These are phyloP conservation scores for Podaxis mareebaensis DNA, from an alignment of 768 basidiomycete species.

Conservation along the genomic window DNA sequence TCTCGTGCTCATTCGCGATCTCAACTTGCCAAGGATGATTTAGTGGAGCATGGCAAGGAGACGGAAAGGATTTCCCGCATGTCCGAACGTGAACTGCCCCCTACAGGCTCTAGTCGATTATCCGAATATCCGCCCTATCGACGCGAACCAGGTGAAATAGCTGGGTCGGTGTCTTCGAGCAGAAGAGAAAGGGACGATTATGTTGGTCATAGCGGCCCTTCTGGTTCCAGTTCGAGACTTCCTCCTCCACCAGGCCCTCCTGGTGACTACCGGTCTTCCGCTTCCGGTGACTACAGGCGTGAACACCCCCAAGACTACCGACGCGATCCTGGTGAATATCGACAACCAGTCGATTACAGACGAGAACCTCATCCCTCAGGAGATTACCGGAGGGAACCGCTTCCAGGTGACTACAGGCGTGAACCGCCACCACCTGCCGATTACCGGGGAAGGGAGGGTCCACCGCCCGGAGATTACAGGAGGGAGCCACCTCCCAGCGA, in stretches of 20 bases:
- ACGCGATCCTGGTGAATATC: neutral
- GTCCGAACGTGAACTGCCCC: slow-evolving; percentile 11
- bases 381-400: neutral
- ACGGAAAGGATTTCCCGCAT: slow-evolving; percentile 10
- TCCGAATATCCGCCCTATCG: slow-evolving; percentile 13
- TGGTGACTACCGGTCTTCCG: slow-evolving; percentile 7
- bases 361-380: neutral
- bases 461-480: slow-evolving; percentile 1
- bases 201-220: neutral
- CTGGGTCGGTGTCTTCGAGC: slow-evolving; percentile 2
- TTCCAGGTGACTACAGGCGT: slow-evolving; percentile 5
- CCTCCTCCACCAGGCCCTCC: slow-evolving; percentile 1
- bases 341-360: neutral
- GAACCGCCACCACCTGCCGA: slow-evolving; percentile 10
- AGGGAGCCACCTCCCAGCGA: slow-evolving; percentile 10
- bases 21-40: slow-evolving; percentile 10
- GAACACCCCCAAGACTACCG: neutral
- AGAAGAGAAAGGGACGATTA: slow-evolving; percentile 15
- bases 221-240: slow-evolving; percentile 5
- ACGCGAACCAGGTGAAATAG: slow-evolving; percentile 15
- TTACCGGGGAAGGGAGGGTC: slow-evolving; percentile 7
- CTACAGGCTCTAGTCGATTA: slow-evolving; percentile 6
- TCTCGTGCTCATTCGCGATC: slow-evolving; percentile 15
- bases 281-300: neutral
- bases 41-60: slow-evolving; percentile 10